Percentiles rank a stretch among this genome's conserved stretches.
These are phyloP conservation scores for Heterobasidion occidentale DNA, from an alignment of 1,284 basidiomycete species.

Conservation along the genomic window DNA sequence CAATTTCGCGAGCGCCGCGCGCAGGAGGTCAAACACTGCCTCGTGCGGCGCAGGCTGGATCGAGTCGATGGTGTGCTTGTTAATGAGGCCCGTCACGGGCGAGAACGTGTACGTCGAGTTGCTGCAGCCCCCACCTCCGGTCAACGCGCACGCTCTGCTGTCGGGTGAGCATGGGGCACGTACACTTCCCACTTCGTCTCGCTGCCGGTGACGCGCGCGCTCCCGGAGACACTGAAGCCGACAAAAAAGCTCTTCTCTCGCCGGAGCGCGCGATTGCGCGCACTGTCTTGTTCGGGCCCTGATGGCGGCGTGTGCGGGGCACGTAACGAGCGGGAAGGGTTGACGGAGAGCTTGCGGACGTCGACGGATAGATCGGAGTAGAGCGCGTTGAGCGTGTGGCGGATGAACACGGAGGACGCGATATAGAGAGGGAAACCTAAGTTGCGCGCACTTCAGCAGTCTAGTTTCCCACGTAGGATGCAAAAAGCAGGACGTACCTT, in stretches of 20 bases:
- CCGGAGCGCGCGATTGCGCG: conserved; percentile 8
- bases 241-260: conserved; percentile 49
- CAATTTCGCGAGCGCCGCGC: conserved; percentile 29
- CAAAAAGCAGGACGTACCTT: conserved; percentile 38
- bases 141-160: background rate
- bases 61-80: conserved; percentile 55
- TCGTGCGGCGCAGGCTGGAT: conserved; percentile 70
- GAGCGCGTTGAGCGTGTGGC: conserved; percentile 66
- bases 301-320: background rate
- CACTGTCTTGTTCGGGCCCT: background rate
- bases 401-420: conserved; percentile 58
- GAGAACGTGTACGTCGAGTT: conserved; percentile 72
- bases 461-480: background rate
- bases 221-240: conserved; percentile 46
- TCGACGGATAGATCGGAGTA: conserved; percentile 58
- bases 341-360: conserved; percentile 22
- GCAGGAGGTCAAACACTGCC: conserved; percentile 57
- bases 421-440: conserved; percentile 63
- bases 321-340: conserved; percentile 5
- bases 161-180: conserved; percentile 21
- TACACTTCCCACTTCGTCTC: conserved; percentile 63
- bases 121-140: conserved; percentile 24
- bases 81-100: conserved; percentile 52
- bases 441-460: background rate
- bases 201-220: conserved; percentile 50